phyloP scores from a whole-genome alignment of 1,139 yeast species.

The Sugiyamaella castrensis region DNA sequence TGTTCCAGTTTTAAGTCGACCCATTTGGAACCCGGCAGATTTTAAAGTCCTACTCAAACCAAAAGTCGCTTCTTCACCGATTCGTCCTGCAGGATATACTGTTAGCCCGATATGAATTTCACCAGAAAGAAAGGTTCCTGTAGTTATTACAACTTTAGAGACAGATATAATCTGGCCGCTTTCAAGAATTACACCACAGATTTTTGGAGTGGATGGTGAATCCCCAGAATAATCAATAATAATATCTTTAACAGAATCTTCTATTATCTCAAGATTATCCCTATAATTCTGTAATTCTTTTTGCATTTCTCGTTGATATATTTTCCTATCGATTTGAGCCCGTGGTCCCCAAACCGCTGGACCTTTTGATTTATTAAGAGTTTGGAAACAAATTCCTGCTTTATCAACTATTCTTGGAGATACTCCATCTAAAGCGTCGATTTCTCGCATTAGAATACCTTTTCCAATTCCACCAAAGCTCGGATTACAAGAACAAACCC shows the following conservation, averaged over 20 bases:
- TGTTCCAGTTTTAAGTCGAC: constrained; percentile 94
- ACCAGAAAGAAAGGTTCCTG: constrained; percentile 93
- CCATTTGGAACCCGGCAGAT: constrained; percentile 76
- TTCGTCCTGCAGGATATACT: constrained; percentile 83
- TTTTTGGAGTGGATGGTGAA: constrained; percentile 32
- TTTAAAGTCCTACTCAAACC: constrained; percentile 79
- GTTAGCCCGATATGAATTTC: constrained; percentile 89
- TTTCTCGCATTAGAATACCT: constrained; percentile 87
- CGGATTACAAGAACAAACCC: constrained; percentile 96
- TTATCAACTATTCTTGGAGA: constrained; percentile 78
- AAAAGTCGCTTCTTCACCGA: constrained; percentile 88
- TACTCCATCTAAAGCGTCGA: constrained; percentile 95
- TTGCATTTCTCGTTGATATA: constrained; percentile 83
- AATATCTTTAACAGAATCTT: constrained; percentile 85
- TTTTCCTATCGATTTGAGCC: constrained; percentile 87
- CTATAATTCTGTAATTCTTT: constrained; percentile 52
- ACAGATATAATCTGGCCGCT: constrained; percentile 63
- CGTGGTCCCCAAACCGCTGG: constrained; percentile 99
- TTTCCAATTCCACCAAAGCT: constrained; percentile 99
- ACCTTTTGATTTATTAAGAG: constrained; percentile 83
- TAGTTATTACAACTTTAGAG: constrained; percentile 76
- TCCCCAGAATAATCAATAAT: constrained; percentile 49
- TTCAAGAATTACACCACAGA: constrained; percentile 69
- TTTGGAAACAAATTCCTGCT: constrained; percentile 91
- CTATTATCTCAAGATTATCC: constrained; percentile 55